Evolutionary conservation across 1,139 yeast species (phyloP).

Genomic region (Pichia sp.): DNA sequence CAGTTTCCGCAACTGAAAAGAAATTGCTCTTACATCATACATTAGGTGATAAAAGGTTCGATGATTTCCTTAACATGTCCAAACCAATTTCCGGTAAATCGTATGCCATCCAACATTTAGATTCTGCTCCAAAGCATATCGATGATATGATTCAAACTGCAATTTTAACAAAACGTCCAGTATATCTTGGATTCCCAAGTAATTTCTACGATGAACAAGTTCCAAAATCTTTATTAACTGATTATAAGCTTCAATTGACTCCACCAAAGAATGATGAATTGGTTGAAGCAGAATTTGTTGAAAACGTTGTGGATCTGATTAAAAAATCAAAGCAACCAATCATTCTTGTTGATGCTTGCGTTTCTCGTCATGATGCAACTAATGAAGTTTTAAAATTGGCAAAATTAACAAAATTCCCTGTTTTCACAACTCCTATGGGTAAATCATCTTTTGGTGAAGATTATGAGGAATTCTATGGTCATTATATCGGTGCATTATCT

Average conservation of each 20-base stretch:
- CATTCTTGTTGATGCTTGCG: conserved; percentile 82
- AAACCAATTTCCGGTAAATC: conserved; percentile 61
- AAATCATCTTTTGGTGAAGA: conserved; percentile 72
- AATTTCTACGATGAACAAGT: conserved; percentile 65
- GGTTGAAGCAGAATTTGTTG: conserved; percentile 67
- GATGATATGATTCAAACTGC: conserved; percentile 73
- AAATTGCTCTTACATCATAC: conserved; percentile 46
- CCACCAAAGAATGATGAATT: conserved; percentile 58
- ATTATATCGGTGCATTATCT: conserved; percentile 75
- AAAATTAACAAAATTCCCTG: conserved; percentile 69
- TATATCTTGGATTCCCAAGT: conserved; percentile 76
- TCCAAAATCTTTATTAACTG: conserved; percentile 46
- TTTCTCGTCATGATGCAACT: conserved; percentile 65
- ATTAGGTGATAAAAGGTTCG: conserved; percentile 76
- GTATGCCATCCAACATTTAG: conserved; percentile 53
- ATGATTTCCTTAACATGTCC: conserved; percentile 71
- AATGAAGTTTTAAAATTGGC: conserved; percentile 57
- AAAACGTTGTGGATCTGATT: conserved; percentile 46
- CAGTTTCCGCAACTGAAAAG: conserved; percentile 57
- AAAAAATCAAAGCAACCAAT: conserved; percentile 57
- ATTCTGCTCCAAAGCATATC: conserved; percentile 58
- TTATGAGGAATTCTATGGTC: conserved; percentile 76
- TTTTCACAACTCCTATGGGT: conserved; percentile 88
- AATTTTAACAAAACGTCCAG: conserved; percentile 69
- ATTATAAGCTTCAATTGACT: conserved; percentile 43